Percentiles rank a stretch among this genome's conserved stretches.
phyloP scores from a whole-genome alignment of 805 yeast genomes.

The Starmerella floris region DNA sequence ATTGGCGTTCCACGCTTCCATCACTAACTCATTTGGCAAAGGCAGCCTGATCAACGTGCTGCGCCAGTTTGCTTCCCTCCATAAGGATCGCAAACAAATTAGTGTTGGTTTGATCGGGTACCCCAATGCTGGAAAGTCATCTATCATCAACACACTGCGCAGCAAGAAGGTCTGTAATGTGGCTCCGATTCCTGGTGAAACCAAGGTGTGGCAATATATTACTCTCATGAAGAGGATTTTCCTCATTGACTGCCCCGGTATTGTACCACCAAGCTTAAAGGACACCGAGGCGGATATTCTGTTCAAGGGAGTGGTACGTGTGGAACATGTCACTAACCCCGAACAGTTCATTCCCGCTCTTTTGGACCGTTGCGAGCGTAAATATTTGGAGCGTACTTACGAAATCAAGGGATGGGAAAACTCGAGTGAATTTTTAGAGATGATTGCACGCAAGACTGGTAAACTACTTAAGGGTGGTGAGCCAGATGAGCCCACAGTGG shows the following conservation, averaged over 20 bases:
- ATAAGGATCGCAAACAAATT: constrained; percentile 85
- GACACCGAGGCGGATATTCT: constrained; percentile 85
- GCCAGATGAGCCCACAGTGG: constrained; percentile 87
- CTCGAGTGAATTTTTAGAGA: constrained; percentile 70
- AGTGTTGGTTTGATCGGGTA: constrained; percentile 96
- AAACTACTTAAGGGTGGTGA: constrained; percentile 93
- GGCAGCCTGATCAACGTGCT: constrained; percentile 87
- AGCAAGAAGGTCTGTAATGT: constrained; percentile 92
- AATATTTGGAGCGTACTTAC: constrained; percentile 89
- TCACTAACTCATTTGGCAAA: constrained; percentile 93
- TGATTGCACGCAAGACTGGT: constrained; percentile 85
- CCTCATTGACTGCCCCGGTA: constrained; percentile 96
- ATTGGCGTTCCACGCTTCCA: constrained; percentile 93
- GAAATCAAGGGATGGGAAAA: constrained; percentile 80
- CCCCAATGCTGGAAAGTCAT: constrained; percentile 96
- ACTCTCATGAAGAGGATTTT: constrained; percentile 92
- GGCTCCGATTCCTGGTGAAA: constrained; percentile 98
- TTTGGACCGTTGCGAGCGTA: constrained; percentile 68
- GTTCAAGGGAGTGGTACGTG: constrained; percentile 95
- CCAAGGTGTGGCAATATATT: constrained; percentile 97
- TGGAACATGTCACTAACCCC: constrained; percentile 91
- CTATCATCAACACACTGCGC: constrained; percentile 84
- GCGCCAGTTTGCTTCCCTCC: constrained; percentile 84
- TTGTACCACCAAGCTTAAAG: constrained; percentile 86
- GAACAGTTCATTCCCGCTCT: constrained; percentile 90